phyloP scores from a whole-genome alignment of 2,329 filamentous ascomycete species.

The Botrytis deweyae region DNA sequence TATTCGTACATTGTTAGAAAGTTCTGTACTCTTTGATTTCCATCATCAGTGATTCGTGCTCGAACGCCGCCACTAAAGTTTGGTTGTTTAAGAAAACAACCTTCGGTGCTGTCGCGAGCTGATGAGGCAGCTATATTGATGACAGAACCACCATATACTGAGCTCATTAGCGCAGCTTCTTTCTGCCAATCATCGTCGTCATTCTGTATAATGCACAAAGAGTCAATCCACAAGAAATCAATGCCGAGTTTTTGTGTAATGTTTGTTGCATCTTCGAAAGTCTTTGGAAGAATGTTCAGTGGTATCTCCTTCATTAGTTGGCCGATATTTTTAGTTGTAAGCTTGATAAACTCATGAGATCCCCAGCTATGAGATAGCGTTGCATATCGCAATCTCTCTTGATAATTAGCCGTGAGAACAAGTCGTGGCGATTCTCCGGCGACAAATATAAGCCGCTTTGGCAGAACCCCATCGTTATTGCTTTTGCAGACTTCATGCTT shows the following conservation, averaged over 20 bases:
- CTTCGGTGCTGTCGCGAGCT: slow-evolving; percentile 18
- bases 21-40: not conserved
- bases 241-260: slow-evolving; percentile 23
- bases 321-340: slow-evolving; percentile 9
- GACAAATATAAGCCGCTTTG: not conserved
- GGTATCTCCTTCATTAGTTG: slow-evolving; percentile 7
- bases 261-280: slow-evolving; percentile 28
- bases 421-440: not conserved
- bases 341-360: not conserved
- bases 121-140: slow-evolving; percentile 27
- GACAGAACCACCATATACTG: slow-evolving; percentile 25
- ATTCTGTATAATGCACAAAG: slow-evolving; percentile 15
- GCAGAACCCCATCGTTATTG: fast-evolving
- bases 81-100: not conserved
- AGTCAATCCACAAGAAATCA: slow-evolving; percentile 13
- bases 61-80: not conserved
- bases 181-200: slow-evolving; percentile 27
- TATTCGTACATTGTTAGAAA: no score
- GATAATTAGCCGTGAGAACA: fast-evolving
- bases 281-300: slow-evolving; percentile 8
- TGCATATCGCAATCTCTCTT: not conserved
- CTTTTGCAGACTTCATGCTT: not conserved
- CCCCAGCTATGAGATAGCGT: slow-evolving; percentile 21
- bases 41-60: not conserved
- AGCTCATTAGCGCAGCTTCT: slow-evolving; percentile 27